Base-by-base conservation (phyloP, 2,329 filamentous ascomycete genomes). In the Xylogone sp. region DNA sequence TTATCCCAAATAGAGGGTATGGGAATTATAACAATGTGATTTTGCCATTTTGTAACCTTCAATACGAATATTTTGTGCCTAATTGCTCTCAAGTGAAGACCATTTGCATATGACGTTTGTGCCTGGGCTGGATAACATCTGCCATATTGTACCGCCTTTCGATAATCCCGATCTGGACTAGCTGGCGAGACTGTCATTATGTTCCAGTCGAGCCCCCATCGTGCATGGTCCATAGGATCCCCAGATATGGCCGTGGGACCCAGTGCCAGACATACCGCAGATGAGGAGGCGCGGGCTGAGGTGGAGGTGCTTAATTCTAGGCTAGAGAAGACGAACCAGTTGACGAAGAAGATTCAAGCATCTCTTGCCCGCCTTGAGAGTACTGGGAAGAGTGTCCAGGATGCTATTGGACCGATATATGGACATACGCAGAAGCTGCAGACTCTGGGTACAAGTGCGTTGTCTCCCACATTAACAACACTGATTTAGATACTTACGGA, bases 341-440 rank as follows among this genome's bases (percentile, higher is more conserved):
- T 97, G 67, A 96, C 91, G 27, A 96, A 94, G 75, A 96, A 96
- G 76, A 97, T 99, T 51, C 88, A 96, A 70, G 87, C 88, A 22
- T 96, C 90, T 48, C 79, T 97, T 59, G 82, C 84, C 34, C 82
- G 92, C 51, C 77, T 99, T 29, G 91, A 97, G 62, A 83, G 86
- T 34, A 95, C 90, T 49, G 94, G 93, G 18, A 90, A 91, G 71
- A 92, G 88, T 54, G 91, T 97, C 19, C 87, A 90, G 63, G 90
- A 96, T 65, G 92, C 95, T 10, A 91, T 95, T 51, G 90, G 90
- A 1, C 94, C 94, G 8, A 86, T 99, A 42, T 95, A 92, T 66
- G 89, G 88, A 62, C 95, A 97, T 69, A 97, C 94, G 1, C 88
- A 90, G 69, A 87, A 85, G 56, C 78, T 97, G 20, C 94, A 97